Evolutionary conservation across 1,284 basidiomycete genomes (phyloP).

Genomic region (Mycosarcoma mackinlayi): DNA sequence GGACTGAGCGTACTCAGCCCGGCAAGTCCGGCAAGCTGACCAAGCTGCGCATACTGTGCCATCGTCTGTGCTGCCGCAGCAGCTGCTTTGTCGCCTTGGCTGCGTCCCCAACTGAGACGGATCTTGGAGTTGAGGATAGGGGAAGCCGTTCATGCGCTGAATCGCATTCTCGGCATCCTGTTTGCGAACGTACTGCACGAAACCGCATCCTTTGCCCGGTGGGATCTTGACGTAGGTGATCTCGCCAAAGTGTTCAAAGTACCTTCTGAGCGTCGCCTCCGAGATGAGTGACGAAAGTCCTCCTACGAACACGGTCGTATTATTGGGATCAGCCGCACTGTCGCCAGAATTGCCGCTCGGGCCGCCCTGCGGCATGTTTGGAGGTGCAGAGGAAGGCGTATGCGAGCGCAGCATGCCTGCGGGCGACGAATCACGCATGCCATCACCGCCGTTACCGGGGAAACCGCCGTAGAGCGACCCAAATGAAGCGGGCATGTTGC

Average conservation of each 20-base stretch:
- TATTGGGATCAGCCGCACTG: slow-evolving; percentile 64
- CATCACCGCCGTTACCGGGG: slow-evolving; percentile 18
- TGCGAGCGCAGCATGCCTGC: slow-evolving; percentile 31
- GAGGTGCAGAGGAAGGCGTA: slow-evolving; percentile 38
- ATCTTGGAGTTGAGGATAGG: slow-evolving; percentile 85
- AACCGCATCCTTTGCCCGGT: slow-evolving; percentile 92
- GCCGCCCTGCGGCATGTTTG: slow-evolving; percentile 7
- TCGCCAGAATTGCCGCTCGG: slow-evolving; percentile 20
- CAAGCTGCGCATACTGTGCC: slow-evolving; percentile 56
- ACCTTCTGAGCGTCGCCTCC: slow-evolving; percentile 61
- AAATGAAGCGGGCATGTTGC: slow-evolving; percentile 23
- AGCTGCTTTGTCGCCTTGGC: slow-evolving; percentile 66
- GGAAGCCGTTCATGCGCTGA: slow-evolving; percentile 95
- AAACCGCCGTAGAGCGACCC: slow-evolving; percentile 34
- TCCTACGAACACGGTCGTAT: slow-evolving; percentile 68
- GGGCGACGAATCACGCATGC: slow-evolving; percentile 24
- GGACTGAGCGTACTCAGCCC: slow-evolving; percentile 54
- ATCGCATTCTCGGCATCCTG: slow-evolving; percentile 91
- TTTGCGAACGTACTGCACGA: slow-evolving; percentile 92
- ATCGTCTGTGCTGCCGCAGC: slow-evolving; percentile 62
- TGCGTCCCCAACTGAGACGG: slow-evolving; percentile 87
- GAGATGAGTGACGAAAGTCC: slow-evolving; percentile 64
- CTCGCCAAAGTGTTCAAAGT: slow-evolving; percentile 65
- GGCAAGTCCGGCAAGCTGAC: slow-evolving; percentile 54
- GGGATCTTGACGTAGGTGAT: slow-evolving; percentile 82